Evolutionary conservation across 73 alveolate genomes (phyloP), one percentile per base, ranked within the genome.

Genomic region (Durusdinium trenchii): DNA sequence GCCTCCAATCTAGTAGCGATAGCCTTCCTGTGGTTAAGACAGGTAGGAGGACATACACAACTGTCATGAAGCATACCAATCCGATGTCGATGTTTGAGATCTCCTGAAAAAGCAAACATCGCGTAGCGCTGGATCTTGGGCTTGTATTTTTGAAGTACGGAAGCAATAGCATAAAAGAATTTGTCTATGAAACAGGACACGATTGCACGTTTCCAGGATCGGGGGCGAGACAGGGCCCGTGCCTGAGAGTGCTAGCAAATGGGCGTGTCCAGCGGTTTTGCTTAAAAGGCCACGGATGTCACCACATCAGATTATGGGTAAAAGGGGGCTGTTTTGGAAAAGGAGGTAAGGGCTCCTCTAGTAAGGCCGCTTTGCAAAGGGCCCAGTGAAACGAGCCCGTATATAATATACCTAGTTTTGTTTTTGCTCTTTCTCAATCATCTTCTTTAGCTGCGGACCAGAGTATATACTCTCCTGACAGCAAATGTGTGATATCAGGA

Each of bases 171-270:
- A 20, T 12, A 20, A 20, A 20, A 54, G 64, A 9, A 54, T 20
- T 12, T 54, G 64, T 54, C 9, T 54, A 20, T 20, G 9, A 20
- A 20, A 20, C 64, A 12, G 9, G 64, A 20, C 64, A 54, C 64
- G 28, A 20, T 12, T 54, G 9, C 28, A 54, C 9, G 20, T 12
- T 20, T 20, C 42, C 84, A 78, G 87, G 87, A 78, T 23, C 57
- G 87, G 42, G 87, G 87, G 45, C 87, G 87, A 40, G 87, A 78
- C 47, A 78, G 87, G 61, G 87, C 61, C 2, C 28, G 62, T 23
- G 47, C 61, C 87, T 38, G 6, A 67, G 20, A 20, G 28, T 54
- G 64, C 64, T 20, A 12, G 64, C 9, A 54, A 20, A 20, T 54
- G 9, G 64, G 28, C 64, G 20, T 9, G 28, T 20, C 64, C 64